Evolutionary conservation across 495 filamentous ascomycete genomes (phyloP).

Genomic region (Penicillium canescens): DNA sequence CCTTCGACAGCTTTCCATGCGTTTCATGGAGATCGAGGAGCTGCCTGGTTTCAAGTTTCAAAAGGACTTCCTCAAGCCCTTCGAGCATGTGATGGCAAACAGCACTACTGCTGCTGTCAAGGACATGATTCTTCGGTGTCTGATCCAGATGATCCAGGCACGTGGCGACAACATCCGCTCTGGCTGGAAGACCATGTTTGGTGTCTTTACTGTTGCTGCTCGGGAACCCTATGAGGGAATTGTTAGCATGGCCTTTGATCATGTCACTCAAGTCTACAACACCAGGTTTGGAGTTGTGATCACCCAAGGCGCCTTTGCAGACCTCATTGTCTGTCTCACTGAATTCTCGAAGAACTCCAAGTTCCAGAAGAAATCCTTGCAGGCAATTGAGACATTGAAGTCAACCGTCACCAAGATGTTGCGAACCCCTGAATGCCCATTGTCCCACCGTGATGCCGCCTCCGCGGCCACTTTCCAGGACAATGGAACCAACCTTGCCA

Average conservation of each 20-base stretch:
- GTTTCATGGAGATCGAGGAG: slow-evolving; percentile 98
- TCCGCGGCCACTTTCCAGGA: slow-evolving; percentile 40
- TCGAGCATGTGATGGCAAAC: slow-evolving; percentile 95
- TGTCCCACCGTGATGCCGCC: slow-evolving; percentile 59
- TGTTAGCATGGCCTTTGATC: slow-evolving; percentile 94
- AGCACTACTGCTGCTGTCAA: slow-evolving; percentile 88
- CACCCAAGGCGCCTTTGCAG: slow-evolving; percentile 93
- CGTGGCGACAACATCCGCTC: slow-evolving; percentile 93
- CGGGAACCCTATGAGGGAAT: slow-evolving; percentile 90
- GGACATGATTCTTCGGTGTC: slow-evolving; percentile 95
- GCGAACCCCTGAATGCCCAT: slow-evolving; percentile 90
- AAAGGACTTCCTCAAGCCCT: slow-evolving; percentile 98
- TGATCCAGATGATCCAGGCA: slow-evolving; percentile 99
- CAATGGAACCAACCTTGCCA: slow-evolving; percentile 48
- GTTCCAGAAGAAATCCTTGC: slow-evolving; percentile 96
- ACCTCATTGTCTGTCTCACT: slow-evolving; percentile 92
- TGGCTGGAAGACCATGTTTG: slow-evolving; percentile 99
- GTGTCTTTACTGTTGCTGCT: slow-evolving; percentile 94
- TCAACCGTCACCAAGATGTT: slow-evolving; percentile 92
- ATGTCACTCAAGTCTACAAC: slow-evolving; percentile 96
- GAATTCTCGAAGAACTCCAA: slow-evolving; percentile 97
- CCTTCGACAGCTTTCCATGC: slow-evolving; percentile 92
- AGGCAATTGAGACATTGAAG: slow-evolving; percentile 93
- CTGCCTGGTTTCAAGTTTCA: slow-evolving; percentile 99
- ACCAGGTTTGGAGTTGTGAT: slow-evolving; percentile 96